These are phyloP conservation scores for Pleodorina starrii DNA, from an alignment of 139 green algal genomes.

Conservation along the genomic window DNA sequence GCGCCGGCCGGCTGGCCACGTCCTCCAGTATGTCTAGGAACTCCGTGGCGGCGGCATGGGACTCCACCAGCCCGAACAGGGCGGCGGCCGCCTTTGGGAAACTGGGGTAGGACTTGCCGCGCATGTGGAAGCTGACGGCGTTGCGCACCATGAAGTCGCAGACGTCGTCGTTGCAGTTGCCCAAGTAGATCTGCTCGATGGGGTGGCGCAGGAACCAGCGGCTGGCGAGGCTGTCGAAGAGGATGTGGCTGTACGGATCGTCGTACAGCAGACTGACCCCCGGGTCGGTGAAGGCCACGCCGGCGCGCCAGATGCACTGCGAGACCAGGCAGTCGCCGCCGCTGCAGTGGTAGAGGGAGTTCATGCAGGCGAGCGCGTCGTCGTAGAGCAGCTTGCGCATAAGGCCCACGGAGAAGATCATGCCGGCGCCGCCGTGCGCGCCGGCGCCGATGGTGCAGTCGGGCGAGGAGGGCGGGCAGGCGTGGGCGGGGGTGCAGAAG, in stretches of 20 bases:
- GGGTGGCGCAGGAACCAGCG: slow-evolving; percentile 7
- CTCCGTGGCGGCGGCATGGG: not conserved
- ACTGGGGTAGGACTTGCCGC: slow-evolving; percentile 15
- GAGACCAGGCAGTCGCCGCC: slow-evolving; percentile 40
- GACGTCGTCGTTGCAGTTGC: slow-evolving; percentile 2
- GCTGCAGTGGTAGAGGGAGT: not conserved
- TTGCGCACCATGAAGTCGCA: not conserved
- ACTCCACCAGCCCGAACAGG: slow-evolving; percentile 25
- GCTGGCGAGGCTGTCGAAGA: slow-evolving; percentile 33
- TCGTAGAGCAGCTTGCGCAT: slow-evolving; percentile 28
- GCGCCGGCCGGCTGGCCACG: not conserved
- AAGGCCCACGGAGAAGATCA: slow-evolving; percentile 38
- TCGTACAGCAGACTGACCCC: not conserved
- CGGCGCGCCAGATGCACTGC: slow-evolving; percentile 27
- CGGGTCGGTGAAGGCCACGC: slow-evolving; percentile 33
- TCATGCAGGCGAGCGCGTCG: not conserved
- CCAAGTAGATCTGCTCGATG: not conserved
- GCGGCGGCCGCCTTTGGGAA: slow-evolving; percentile 7
- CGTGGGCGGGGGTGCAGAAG: slow-evolving; percentile 14
- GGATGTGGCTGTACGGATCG: not conserved
- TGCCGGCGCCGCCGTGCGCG: slow-evolving; percentile 44
- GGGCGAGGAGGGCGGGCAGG: not conserved
- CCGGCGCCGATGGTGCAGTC: slow-evolving; percentile 13
- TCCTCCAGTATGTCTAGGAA: slow-evolving; percentile 35
- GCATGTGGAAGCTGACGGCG: slow-evolving; percentile 20